A percentile compares a stretch with the other conserved stretches of the same genome.
phyloP scores from a whole-genome alignment of 331 rosid genomes.

The Ulmus americana region DNA sequence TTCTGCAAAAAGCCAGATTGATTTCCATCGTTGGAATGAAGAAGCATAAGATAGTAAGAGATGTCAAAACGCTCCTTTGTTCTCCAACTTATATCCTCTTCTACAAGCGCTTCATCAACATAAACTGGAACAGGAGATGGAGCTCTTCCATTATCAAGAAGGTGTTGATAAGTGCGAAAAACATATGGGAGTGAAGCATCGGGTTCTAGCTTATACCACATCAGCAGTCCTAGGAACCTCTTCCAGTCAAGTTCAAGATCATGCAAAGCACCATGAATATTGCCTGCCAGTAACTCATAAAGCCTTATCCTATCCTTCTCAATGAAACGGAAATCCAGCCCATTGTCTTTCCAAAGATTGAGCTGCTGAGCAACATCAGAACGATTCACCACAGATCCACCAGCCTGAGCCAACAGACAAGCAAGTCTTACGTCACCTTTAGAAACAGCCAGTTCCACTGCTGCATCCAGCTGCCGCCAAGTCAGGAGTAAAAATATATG shows the following conservation, averaged over 20 bases:
- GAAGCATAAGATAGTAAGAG: slow-evolving; percentile 91
- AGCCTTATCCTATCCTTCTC: slow-evolving; percentile 76
- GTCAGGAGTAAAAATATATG: slow-evolving; percentile 69
- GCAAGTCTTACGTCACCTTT: slow-evolving; percentile 91
- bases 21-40: slow-evolving; percentile 63
- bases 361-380: slow-evolving; percentile 75
- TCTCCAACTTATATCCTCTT: slow-evolving; percentile 38
- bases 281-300: slow-evolving; percentile 77
- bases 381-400: slow-evolving; percentile 78
- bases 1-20: slow-evolving; percentile 51
- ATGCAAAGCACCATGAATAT: slow-evolving; percentile 56
- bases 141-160: slow-evolving; percentile 68
- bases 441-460: slow-evolving; percentile 77
- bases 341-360: slow-evolving; percentile 74
- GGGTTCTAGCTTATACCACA: slow-evolving; percentile 88
- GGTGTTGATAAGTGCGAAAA: slow-evolving; percentile 64
- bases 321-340: slow-evolving; percentile 80
- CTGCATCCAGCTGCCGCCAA: slow-evolving; percentile 75
- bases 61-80: slow-evolving; percentile 54
- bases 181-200: slow-evolving; percentile 57
- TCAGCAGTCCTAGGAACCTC: slow-evolving; percentile 81
- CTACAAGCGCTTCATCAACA: slow-evolving; percentile 62
- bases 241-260: slow-evolving; percentile 76
- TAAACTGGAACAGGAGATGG: slow-evolving; percentile 83
- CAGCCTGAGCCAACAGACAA: slow-evolving; percentile 83